A percentile compares a stretch with the other conserved stretches of the same genome.
Evolutionary conservation across 2,329 filamentous ascomycete genomes (phyloP).

Genomic region (Macrophomina tecta): DNA sequence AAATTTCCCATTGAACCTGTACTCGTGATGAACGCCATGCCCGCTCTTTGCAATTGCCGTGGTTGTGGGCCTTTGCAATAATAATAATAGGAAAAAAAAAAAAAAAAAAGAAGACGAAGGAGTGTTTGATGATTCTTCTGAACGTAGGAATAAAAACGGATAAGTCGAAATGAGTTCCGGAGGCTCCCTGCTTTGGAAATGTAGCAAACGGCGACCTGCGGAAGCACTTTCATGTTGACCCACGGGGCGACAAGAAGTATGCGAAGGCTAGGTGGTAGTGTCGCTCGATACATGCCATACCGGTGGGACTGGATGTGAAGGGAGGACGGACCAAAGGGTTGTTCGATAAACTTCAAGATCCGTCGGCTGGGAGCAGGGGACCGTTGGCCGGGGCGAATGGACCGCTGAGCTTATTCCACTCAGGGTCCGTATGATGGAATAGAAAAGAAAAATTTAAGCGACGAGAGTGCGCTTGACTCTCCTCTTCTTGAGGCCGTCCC

Average conservation of each 20-base stretch:
- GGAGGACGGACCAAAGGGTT: background rate
- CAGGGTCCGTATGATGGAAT: background rate
- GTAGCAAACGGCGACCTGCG: background rate
- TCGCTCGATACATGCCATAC: background rate
- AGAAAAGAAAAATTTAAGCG: constrained; percentile 1
- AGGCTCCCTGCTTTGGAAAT: background rate
- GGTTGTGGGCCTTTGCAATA: background rate
- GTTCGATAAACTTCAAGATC: background rate
- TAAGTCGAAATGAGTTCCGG: background rate
- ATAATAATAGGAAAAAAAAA: background rate
- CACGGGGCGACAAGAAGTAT: background rate
- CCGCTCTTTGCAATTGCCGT: constrained; percentile 12
- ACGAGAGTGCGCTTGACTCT: constrained; percentile 13
- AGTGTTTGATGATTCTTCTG: background rate
- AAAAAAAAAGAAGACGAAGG: background rate
- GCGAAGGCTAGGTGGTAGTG: background rate
- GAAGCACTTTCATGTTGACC: background rate
- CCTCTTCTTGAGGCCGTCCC: constrained; percentile 6
- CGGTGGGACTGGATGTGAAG: background rate
- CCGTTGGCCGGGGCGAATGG: background rate
- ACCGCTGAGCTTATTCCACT: background rate
- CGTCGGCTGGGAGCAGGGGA: background rate
- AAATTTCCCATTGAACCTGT: background rate
- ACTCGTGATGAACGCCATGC: constrained; percentile 5
- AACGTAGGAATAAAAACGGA: background rate